Evolutionary conservation across 805 yeast species (phyloP), one percentile per base, ranked within the genome.

Genomic region (Maudiozyma saulgeensis): DNA sequence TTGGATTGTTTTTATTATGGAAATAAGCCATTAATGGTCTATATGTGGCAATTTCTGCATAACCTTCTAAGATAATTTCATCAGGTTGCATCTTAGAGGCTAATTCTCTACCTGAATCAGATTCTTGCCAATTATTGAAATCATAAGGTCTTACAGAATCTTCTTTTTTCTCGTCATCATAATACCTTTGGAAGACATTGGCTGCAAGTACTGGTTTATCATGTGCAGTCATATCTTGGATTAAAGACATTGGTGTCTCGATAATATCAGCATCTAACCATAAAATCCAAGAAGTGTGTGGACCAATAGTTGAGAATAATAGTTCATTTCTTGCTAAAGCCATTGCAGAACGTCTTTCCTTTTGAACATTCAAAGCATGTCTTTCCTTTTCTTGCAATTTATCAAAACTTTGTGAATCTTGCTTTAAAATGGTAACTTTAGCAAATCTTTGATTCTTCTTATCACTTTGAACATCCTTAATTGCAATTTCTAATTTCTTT

Each of bases 261-360:
- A 90, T 77, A 42, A 93, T 83, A 68, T 93, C 99, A 2, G 96
- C 83, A 68, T 93, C 99, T 56, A 93, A 72, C 99, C 99, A 93
- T 46, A 93, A 71, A 18, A 91, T 85, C 99, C 99, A 93, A 21
- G 95, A 80, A 2, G 95, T 89, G 57, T 84, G 79, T 19, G 97
- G 95, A 3, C 89, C 85, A 44, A 93, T 71, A 1, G 97, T 81
- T 9, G 97, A 85, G 69, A 89, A 88, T 45, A 93, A 74, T 50
- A 93, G 72, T 39, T 96, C 89, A 72, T 93, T 93, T 64, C 99
- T 77, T 3, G 98, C 96, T 55, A 88, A 72, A 2, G 97, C 95
- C 98, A 93, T 91, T 61, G 82, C 81, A 5, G 85, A 67, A 57
- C 99, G 80, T 66, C 99, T 79, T 60, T 86, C 84, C 67, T 89